Evolutionary conservation across 1,284 basidiomycete genomes (phyloP).

Genomic region (Pisolithus thermaeus): DNA sequence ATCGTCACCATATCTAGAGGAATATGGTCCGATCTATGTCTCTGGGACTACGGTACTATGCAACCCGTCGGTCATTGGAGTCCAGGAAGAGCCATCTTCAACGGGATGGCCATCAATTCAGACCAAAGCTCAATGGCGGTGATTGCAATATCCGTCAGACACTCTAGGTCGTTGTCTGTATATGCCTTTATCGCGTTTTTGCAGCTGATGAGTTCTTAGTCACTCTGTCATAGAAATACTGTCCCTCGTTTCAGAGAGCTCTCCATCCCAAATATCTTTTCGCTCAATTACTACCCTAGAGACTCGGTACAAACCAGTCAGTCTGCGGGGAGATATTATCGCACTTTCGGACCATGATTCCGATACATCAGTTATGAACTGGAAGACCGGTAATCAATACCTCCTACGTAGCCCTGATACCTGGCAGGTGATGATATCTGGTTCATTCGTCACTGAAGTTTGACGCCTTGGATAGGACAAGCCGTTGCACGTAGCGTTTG

Average conservation of each 20-base stretch:
- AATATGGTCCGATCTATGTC: slow-evolving; percentile 49
- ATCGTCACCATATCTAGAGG: slow-evolving; percentile 50
- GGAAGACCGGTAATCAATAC: slow-evolving; percentile 41
- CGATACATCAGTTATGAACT: slow-evolving; percentile 48
- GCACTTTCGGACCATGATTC: slow-evolving; percentile 47
- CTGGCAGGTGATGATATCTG: slow-evolving; percentile 12
- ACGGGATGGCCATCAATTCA: slow-evolving; percentile 43
- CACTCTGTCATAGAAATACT: slow-evolving; percentile 18
- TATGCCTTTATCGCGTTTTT: background rate
- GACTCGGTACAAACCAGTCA: slow-evolving; percentile 39
- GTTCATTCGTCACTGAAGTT: slow-evolving; percentile 7
- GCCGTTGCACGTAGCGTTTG: slow-evolving; percentile 47
- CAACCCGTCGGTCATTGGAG: slow-evolving; percentile 42
- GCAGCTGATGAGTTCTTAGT: slow-evolving; percentile 11
- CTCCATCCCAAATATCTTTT: slow-evolving; percentile 7
- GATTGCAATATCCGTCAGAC: slow-evolving; percentile 42
- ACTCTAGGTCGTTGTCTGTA: slow-evolving; percentile 33
- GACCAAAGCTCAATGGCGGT: slow-evolving; percentile 38
- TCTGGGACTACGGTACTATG: slow-evolving; percentile 42
- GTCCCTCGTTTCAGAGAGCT: slow-evolving; percentile 12
- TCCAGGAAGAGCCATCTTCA: slow-evolving; percentile 46
- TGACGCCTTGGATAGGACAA: slow-evolving; percentile 28
- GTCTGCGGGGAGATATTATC: slow-evolving; percentile 44
- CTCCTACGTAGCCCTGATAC: slow-evolving; percentile 36
- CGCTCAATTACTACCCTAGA: slow-evolving; percentile 14